Evolutionary conservation across 495 filamentous ascomycete species (phyloP), one percentile per base, ranked within the genome.

Genomic region (Stereocaulon alpinum): DNA sequence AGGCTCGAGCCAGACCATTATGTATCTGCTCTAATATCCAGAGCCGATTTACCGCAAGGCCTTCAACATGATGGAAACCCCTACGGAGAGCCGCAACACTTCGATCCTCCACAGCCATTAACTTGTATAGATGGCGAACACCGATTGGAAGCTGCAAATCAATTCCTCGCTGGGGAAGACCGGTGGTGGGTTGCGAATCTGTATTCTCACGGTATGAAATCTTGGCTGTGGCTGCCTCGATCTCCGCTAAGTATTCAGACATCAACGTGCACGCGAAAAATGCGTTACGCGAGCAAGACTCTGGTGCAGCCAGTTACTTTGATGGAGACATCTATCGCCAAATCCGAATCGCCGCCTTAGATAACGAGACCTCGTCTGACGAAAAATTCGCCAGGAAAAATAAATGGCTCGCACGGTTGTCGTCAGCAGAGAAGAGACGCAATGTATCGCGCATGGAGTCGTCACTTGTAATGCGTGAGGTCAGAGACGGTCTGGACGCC

Each of bases 251-350:
- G 37, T 40, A 45, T 37, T 47, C n/a, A n/a, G n/a, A 56, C 30
- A 41, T 52, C 18, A 15, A 70, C 66, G 70, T 63, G 61, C 69
- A 45, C 64, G 34, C 12, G 66, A 76, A 32, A 67, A 75, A 58
- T 76, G 74, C 58, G 56, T 65, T 1, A 73, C 73, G 32, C 59
- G 74, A 56, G 63, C 63, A 50, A 51, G 57, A 34, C 69, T 66
- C 9, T 67, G 29, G n/a, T n/a, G n/a, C n/a, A n/a, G n/a, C n/a
- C n/a, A n/a, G n/a, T n/a, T n/a, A n/a, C n/a, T n/a, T n/a, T 14
- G 66, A 75, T 61, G 64, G 73, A 10, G 69, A 75, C 41, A 70
- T 77, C 17, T 77, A 73, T 61, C 55, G 64, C 1, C 74, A 76
- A 60, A 62, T 73, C 40, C 68, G 71, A 3, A 61, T 72, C 59